A percentile compares a stretch with the other conserved stretches of the same genome.
Conservation (phyloP, 192 early-diverging fungal species). For the Backusella tarrabulga region DNA sequence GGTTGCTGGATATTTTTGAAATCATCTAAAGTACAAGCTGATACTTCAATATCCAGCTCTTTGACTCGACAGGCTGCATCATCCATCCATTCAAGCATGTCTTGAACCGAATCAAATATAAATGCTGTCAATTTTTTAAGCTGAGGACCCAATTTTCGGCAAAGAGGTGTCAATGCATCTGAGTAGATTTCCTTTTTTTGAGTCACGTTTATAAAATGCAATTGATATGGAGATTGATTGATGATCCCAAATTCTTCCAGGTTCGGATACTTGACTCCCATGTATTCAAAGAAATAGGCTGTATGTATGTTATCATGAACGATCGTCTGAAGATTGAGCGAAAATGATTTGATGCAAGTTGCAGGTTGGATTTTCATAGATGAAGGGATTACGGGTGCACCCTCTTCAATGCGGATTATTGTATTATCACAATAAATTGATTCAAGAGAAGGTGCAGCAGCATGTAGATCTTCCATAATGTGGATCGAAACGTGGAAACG, state of each 20-base stretch:
- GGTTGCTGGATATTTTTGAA: neutral
- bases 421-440: neutral
- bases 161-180: neutral
- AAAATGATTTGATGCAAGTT: neutral
- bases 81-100: neutral
- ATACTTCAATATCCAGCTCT: neutral
- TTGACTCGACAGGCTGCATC: neutral
- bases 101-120: neutral
- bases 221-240: neutral
- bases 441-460: neutral
- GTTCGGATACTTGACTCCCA: neutral
- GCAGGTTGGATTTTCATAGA: neutral
- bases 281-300: neutral
- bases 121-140: neutral
- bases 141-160: neutral
- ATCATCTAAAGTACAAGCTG: neutral
- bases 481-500: neutral
- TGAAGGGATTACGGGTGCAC: neutral
- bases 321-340: neutral
- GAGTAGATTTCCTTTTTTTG: neutral
- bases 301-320: neutral
- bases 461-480: neutral
- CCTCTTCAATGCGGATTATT: neutral
- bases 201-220: neutral
- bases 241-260: neutral